Evolutionary conservation across 768 basidiomycete genomes (phyloP), one percentile per base, ranked within the genome.

Genomic region (Russula sp.): DNA sequence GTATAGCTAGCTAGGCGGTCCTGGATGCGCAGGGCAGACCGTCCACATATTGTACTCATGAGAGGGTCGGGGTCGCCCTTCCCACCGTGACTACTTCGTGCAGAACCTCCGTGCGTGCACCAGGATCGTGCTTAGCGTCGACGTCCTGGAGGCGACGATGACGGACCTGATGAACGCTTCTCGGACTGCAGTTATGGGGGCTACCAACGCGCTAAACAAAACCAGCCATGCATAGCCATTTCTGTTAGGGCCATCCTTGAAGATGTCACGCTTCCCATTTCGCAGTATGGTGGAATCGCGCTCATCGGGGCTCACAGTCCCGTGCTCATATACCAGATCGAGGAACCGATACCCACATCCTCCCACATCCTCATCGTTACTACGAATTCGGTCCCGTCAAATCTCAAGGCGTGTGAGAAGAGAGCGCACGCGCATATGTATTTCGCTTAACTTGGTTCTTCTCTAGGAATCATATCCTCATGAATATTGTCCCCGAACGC

Each of bases 1-100:
- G 13, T 77, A 86, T 57, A 96, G 96, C 4, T 98, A 99, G 91
- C 89, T n/a, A n/a, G n/a, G n/a, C n/a, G n/a, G n/a, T n/a, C n/a
- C n/a, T n/a, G n/a, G n/a, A n/a, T n/a, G n/a, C n/a, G n/a, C n/a
- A n/a, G n/a, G n/a, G n/a, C n/a, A n/a, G n/a, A n/a, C n/a, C n/a
- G n/a, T n/a, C n/a, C n/a, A n/a, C n/a, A n/a, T n/a, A n/a, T n/a
- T n/a, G n/a, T n/a, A n/a, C n/a, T n/a, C n/a, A n/a, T n/a, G n/a
- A n/a, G n/a, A n/a, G n/a, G n/a, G n/a, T n/a, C n/a, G n/a, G n/a
- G n/a, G n/a, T n/a, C n/a, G n/a, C n/a, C n/a, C n/a, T n/a, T n/a
- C n/a, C n/a, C n/a, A n/a, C n/a, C n/a, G n/a, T n/a, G n/a, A n/a
- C n/a, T n/a, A n/a, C n/a, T n/a, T n/a, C n/a, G n/a, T n/a, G n/a